Evolutionary conservation across 192 early-diverging fungal genomes (phyloP).

Genomic region (Phycomyces nitens): DNA sequence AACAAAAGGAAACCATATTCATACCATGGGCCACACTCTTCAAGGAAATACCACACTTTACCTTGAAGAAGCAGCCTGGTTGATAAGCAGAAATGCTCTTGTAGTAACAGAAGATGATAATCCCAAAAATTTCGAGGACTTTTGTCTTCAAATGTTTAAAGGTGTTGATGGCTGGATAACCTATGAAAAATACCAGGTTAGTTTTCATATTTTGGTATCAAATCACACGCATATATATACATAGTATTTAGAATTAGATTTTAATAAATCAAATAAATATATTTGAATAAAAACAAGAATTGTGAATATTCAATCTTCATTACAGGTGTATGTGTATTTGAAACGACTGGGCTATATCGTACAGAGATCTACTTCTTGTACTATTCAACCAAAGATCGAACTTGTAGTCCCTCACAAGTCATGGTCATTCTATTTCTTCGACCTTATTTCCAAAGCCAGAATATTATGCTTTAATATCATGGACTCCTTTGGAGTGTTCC

Average conservation of each 20-base stretch:
- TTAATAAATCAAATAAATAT: no score
- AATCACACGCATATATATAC: background rate
- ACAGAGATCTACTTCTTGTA: slow-evolving; percentile 20
- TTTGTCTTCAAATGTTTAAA: slow-evolving; percentile 21
- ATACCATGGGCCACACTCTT: slow-evolving; percentile 44
- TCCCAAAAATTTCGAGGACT: slow-evolving; percentile 33
- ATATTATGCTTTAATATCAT: background rate
- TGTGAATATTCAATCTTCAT: slow-evolving; percentile 3
- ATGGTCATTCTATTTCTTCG: background rate
- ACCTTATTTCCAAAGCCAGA: background rate
- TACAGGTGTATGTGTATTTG: slow-evolving; percentile 43
- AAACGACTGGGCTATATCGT: slow-evolving; percentile 53
- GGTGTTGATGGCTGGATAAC: slow-evolving; percentile 29
- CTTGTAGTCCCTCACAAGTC: background rate
- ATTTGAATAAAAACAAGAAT: no score
- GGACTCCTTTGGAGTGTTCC: no score
- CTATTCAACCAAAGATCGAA: background rate
- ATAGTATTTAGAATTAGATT: background rate
- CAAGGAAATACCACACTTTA: slow-evolving; percentile 37
- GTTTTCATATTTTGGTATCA: background rate
- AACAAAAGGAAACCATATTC: slow-evolving; percentile 39
- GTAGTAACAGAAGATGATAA: slow-evolving; percentile 20
- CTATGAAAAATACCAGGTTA: slow-evolving; percentile 39
- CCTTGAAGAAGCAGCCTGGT: slow-evolving; percentile 47
- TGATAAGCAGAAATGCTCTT: slow-evolving; percentile 42